These are phyloP conservation scores for Penicillium palitans DNA, from an alignment of 2,329 filamentous ascomycete species.

Conservation along the genomic window DNA sequence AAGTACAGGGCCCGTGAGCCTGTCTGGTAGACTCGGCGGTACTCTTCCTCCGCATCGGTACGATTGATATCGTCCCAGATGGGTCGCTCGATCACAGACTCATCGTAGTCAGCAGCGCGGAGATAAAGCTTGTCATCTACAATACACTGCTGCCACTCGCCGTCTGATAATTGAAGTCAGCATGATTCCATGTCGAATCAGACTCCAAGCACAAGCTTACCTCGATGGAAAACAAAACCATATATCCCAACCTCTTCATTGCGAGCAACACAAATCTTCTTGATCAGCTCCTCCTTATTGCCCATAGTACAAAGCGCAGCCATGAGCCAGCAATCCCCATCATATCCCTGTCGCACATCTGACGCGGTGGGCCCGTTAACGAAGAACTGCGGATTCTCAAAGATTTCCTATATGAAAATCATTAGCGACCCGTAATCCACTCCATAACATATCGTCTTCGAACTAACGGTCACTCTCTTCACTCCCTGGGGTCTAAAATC, in stretches of 20 bases:
- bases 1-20: constrained; percentile 78
- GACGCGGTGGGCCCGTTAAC: constrained; percentile 74
- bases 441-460: background rate
- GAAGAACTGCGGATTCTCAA: constrained; percentile 73
- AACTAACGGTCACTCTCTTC: constrained; percentile 62
- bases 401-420: constrained; percentile 64
- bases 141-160: constrained; percentile 89
- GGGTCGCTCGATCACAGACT: constrained; percentile 71
- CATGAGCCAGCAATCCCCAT: constrained; percentile 86
- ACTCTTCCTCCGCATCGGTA: constrained; percentile 69
- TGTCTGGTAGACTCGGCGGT: constrained; percentile 69
- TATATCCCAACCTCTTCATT: constrained; percentile 77
- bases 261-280: constrained; percentile 70
- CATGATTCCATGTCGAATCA: background rate
- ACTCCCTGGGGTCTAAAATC: constrained; percentile 66
- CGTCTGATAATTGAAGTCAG: constrained; percentile 53
- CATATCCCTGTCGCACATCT: constrained; percentile 75
- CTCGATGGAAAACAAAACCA: constrained; percentile 78
- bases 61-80: constrained; percentile 74
- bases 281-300: constrained; percentile 70
- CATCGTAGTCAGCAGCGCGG: constrained; percentile 78
- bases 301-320: constrained; percentile 75
- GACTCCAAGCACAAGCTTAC: constrained; percentile 34
- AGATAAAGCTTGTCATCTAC: constrained; percentile 89
- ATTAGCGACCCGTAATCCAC: constrained; percentile 6